Base-by-base conservation (phyloP, 306 rosid genomes). In the Purshia tridentata region DNA sequence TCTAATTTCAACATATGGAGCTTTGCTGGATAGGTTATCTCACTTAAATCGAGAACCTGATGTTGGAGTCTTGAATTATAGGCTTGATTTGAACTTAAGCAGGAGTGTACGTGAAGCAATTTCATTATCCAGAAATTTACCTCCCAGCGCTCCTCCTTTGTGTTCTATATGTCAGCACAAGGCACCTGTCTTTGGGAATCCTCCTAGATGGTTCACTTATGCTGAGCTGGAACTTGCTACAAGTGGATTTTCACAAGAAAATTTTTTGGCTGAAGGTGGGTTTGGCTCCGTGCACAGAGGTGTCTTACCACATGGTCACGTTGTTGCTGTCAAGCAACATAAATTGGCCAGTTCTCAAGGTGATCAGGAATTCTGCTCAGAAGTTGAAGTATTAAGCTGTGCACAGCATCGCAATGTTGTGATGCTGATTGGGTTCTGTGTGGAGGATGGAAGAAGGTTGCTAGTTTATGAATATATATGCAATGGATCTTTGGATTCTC, bases 251-350 rank as follows among this genome's bases (percentile, higher is more conserved):
- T 89, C 99, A 1, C 87, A 72, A 68, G 86, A 76, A 45, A 94
- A 94, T 80, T 91, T 94, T 82, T 85, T 94, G 88, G 99, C 99
- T 4, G 97, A 94, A 90, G 99, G 99, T 61, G 99, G 99, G 64
- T 94, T 84, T 79, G 99, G 99, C 58, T 91, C 99, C 6, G 96
- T 94, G 16, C 93, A 91, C 81, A 90, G 91, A 8, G 99, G 99
- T 9, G 76, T 85, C 29, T 83, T 94, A 57, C 81, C 86, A 8
- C 92, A 88, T 35, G 97, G 97, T 2, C 91, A 80, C 78, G 90
- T 88, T 12, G 82, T 94, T 78, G 99, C 97, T 23, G 99, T 91
- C 56, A 94, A 94, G 91, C 97, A 91, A 78, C 80, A 94, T 77
- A 91, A 94, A 73, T 64, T 84, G 71, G 97, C 96, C 45, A 94